Evolutionary conservation across 306 rosid species (phyloP), one percentile per base, ranked within the genome.

Genomic region (Dryas octopetala): DNA sequence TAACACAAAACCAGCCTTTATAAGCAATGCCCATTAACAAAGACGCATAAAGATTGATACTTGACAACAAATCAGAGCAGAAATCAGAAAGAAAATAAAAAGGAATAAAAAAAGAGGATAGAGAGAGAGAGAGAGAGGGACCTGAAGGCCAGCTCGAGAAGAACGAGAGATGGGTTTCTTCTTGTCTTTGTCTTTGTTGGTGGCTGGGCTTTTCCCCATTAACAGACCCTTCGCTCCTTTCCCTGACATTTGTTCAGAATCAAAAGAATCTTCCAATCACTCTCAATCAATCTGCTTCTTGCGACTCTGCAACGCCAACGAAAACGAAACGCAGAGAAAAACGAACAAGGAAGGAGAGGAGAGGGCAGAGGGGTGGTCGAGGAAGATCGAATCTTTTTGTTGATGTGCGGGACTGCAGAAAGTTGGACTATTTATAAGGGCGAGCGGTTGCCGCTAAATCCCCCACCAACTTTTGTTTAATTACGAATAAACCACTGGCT

Each of bases 61-160:
- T 17, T 43, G 2, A 44, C 53, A 54, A 11, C 58, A 52, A 52
- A 71, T 47, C n/a, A 41, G 10, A 15, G 58, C 40, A 13, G 53
- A 8, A 23, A 41, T 63, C 19, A 40, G 62, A 63, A 10, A 74
- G 19, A 70, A 48, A 14, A 8, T 23, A 14, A 17, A 43, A 62
- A 40, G 2, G 54, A 32, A 60, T 4, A 43, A 49, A 9, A 23
- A 14, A 51, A 23, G 53, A 40, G 13, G 16, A 64, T 1, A 26
- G 26, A 28, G 0, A 12, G 17, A 28, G 23, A 19, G 38, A 15
- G 26, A 38, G 19, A 32, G 16, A 50, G 9, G 61, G 6, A 73
- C 83, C 83, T 79, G 79, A 47, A 81, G 84, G 43, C 84, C 84
- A 65, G 84, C 84, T n/a, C 84, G 78, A 44, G 81, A 81, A 54